phyloP scores from a whole-genome alignment of 2,329 filamentous ascomycete genomes.

The Trichoderma breve region DNA sequence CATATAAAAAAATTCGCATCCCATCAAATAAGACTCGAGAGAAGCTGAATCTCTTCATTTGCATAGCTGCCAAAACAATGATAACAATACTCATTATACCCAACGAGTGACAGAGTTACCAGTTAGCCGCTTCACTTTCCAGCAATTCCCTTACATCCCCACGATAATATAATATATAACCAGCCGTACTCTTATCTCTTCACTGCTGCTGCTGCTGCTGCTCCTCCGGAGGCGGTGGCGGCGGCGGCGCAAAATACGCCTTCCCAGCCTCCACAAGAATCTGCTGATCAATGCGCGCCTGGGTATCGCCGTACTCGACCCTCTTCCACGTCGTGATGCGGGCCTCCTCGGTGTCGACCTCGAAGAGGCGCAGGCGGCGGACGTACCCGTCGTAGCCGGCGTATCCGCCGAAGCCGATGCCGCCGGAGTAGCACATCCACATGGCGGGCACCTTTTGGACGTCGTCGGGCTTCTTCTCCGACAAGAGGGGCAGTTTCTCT shows the following conservation, averaged over 20 bases:
- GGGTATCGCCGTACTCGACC: conserved; percentile 64
- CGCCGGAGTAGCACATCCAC: conserved; percentile 99
- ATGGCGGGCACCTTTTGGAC: conserved; percentile 57
- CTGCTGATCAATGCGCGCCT: conserved; percentile 58
- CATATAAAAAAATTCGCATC: background rate
- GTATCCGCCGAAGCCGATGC: conserved; percentile 89
- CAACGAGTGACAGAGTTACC: background rate
- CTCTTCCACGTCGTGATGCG: conserved; percentile 91
- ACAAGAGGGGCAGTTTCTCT: conserved; percentile 20
- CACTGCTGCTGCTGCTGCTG: background rate
- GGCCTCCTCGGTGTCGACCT: conserved; percentile 88
- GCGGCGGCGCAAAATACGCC: conserved; percentile 9
- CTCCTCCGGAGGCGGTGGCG: background rate
- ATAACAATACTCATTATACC: background rate
- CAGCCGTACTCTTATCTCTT: background rate
- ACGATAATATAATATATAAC: background rate
- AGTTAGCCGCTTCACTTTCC: background rate
- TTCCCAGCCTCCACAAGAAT: conserved; percentile 64
- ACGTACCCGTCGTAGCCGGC: conserved; percentile 85
- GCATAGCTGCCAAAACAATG: background rate
- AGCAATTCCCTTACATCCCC: background rate
- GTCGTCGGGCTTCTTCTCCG: conserved; percentile 38
- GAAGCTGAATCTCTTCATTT: background rate
- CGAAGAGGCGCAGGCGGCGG: conserved; percentile 82
- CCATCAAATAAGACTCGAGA: background rate